Conservation (phyloP, 2,329 filamentous ascomycete genomes). For the Colletotrichum sp. region DNA sequence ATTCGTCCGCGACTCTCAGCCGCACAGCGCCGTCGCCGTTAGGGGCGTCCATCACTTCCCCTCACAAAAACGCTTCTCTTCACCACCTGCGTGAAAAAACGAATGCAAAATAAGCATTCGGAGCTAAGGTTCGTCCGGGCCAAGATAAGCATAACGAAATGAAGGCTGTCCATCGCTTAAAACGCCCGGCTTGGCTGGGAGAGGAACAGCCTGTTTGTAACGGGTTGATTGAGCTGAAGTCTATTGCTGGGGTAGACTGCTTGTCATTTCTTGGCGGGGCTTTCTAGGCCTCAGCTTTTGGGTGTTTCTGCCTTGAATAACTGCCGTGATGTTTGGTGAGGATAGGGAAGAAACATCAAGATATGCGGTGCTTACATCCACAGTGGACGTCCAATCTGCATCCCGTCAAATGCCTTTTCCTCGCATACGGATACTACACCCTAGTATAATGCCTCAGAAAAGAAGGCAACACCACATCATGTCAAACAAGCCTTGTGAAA, state of each 20-base stretch:
- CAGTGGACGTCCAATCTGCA: not conserved
- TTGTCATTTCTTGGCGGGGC: not conserved
- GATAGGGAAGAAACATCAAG: fast-evolving
- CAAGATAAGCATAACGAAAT: not conserved
- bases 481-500: not conserved
- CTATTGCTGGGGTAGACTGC: not conserved
- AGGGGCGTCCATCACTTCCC: not conserved
- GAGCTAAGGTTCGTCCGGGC: not conserved
- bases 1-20: not conserved
- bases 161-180: not conserved
- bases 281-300: not conserved
- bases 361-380: not conserved
- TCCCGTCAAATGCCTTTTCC: too few relatives aligned
- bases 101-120: not conserved
- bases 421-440: too few relatives aligned
- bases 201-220: not conserved
- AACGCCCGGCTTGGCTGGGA: not conserved
- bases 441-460: too few relatives aligned
- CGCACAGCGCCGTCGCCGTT: not conserved
- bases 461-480: not conserved
- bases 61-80: not conserved
- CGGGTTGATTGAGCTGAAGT: not conserved
- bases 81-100: not conserved
- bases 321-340: not conserved
- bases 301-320: not conserved